Conservation (phyloP, 75 land plant species). For the Cupressus sempervirens region DNA sequence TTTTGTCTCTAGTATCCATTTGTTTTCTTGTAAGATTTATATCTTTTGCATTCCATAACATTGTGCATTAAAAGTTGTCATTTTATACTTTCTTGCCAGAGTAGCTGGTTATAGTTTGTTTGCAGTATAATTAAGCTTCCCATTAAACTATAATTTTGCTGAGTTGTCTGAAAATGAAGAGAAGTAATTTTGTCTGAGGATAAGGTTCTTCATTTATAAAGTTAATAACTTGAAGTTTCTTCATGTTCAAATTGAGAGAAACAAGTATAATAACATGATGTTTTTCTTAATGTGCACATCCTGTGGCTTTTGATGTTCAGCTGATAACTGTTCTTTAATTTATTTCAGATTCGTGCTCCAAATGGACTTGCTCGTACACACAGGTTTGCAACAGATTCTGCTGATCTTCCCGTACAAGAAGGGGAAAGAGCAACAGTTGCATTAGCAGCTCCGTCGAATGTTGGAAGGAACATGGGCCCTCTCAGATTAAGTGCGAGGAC, state of each 20-base stretch:
- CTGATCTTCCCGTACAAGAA: slow-evolving; percentile 88
- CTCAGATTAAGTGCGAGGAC: slow-evolving; percentile 56
- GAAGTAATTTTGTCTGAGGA: not conserved
- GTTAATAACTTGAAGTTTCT: not conserved
- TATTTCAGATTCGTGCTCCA: slow-evolving; percentile 73
- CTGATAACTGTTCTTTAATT: not conserved
- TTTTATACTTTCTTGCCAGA: not conserved
- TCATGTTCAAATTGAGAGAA: not conserved
- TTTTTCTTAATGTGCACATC: not conserved
- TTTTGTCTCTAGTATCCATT: not conserved
- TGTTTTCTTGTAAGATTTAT: not conserved
- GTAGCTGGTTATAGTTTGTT: not conserved
- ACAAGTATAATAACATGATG: not conserved
- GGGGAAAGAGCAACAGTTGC: slow-evolving; percentile 90
- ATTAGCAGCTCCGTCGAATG: slow-evolving; percentile 71
- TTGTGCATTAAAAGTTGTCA: not conserved
- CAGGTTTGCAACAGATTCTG: slow-evolving; percentile 82
- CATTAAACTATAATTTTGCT: not conserved
- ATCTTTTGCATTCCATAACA: not conserved
- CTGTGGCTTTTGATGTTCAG: not conserved
- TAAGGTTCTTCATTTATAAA: not conserved
- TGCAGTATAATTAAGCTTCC: not conserved
- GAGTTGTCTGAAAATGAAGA: not conserved
- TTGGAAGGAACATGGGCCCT: slow-evolving; percentile 63
- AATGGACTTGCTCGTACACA: slow-evolving; percentile 82